Evolutionary conservation across 345 rosid genomes (phyloP), one percentile per base, ranked within the genome.

Genomic region (Moringa oleifera): DNA sequence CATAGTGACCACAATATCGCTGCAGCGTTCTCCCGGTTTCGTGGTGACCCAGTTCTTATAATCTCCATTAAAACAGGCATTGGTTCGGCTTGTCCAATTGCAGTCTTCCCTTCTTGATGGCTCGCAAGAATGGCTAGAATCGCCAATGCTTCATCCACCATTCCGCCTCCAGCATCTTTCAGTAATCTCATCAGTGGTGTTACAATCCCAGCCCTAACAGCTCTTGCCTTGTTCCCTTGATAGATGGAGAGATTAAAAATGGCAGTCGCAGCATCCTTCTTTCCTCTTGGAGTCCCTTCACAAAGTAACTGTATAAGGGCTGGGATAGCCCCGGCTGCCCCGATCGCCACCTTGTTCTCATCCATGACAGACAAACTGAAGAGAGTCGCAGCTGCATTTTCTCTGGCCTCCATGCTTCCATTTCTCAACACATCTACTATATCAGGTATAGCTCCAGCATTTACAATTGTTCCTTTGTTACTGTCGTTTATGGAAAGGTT

Each of bases 391-490:
- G 97, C 99, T 18, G 97, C 99, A 63, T 94, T 94, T 78, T 94
- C 99, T 75, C 97, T 83, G 31, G 99, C 99, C 71, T 90, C 96
- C 95, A 90, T 90, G 81, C 99, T 90, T 62, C 96, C 97, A 18
- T 71, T 83, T 73, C 75, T 88, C 41, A 94, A 73, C 59, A 94
- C 99, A 53, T 83, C 90, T 17, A 94, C 97, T 55, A 94, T 94
- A 63, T 94, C 91, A 0, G 95, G 85, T 77, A 94, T 90, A 7
- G 99, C 97, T 70, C 97, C 99, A 0, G 96, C 93, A 50, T 94
- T 90, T 46, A 94, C 97, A 7, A 94, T 94, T 15, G 82, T 75
- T 66, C 87, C 97, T 69, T 94, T 94, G 84, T 94, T 94, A 59
- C 77, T 73, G 31, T 90, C 99, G 53, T 94, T 88, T 74, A 94